phyloP scores from a whole-genome alignment of 2,329 filamentous ascomycete species.

The Tolypocladium cylindrosporum region DNA sequence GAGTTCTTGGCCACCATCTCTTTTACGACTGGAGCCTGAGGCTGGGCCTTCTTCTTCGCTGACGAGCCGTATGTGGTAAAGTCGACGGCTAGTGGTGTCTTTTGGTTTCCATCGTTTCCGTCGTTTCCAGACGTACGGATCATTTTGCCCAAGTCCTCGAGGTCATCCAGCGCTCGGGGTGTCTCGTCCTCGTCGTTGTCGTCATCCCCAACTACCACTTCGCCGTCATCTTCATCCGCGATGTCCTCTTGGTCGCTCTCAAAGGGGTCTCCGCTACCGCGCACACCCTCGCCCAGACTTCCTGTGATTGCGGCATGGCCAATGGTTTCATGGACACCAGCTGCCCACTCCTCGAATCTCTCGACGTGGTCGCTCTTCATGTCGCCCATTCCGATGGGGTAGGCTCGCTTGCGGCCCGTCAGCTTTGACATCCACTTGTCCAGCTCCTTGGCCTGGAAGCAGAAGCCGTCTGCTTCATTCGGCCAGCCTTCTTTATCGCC shows the following conservation, averaged over 20 bases:
- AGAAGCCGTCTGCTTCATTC: slow-evolving; percentile 82
- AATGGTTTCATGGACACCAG: slow-evolving; percentile 64
- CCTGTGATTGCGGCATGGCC: slow-evolving; percentile 51
- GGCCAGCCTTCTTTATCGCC: slow-evolving; percentile 90
- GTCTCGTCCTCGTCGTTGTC: slow-evolving; percentile 24
- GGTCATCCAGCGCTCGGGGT: slow-evolving; percentile 52
- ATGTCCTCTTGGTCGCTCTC: slow-evolving; percentile 75
- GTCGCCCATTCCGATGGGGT: slow-evolving; percentile 81
- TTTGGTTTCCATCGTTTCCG: slow-evolving; percentile 16
- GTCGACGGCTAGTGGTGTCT: slow-evolving; percentile 62
- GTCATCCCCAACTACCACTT: slow-evolving; percentile 34
- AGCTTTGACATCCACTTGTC: slow-evolving; percentile 98
- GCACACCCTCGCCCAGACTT: slow-evolving; percentile 52
- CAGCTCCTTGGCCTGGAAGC: slow-evolving; percentile 80
- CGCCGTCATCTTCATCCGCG: slow-evolving; percentile 48
- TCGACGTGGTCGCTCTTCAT: slow-evolving; percentile 61
- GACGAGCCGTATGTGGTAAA: slow-evolving; percentile 64
- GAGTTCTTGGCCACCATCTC: slow-evolving; percentile 92
- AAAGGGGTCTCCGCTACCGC: slow-evolving; percentile 70
- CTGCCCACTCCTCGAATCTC: slow-evolving; percentile 66
- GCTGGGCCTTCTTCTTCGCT: slow-evolving; percentile 31
- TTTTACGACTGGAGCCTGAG: slow-evolving; percentile 45
- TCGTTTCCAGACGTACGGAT: slow-evolving; percentile 38
- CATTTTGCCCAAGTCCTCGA: slow-evolving; percentile 72
- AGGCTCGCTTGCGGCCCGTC: slow-evolving; percentile 76